These are phyloP conservation scores for Acanthamoeba healyi DNA, from an alignment of 208 protist genomes.

Conservation along the genomic window DNA sequence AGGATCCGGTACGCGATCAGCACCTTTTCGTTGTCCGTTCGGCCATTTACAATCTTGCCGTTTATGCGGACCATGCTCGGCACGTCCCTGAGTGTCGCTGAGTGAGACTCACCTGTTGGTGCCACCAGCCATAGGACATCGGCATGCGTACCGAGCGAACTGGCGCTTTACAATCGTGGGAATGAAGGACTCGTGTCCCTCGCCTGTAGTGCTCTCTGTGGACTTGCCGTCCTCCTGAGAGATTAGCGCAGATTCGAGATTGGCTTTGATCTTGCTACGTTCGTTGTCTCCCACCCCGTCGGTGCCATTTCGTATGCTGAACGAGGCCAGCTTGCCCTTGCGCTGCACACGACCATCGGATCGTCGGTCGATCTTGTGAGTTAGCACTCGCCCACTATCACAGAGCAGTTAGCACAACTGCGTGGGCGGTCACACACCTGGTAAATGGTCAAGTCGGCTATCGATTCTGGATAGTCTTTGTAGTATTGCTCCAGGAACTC, in stretches of 20 bases:
- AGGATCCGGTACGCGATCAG: constrained; percentile 40
- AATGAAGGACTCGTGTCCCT: constrained; percentile 47
- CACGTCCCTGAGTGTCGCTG: neutral
- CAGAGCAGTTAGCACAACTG: too few relatives aligned
- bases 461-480: constrained; percentile 45
- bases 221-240: constrained; percentile 35
- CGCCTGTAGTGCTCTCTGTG: neutral
- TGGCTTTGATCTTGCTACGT: constrained; percentile 27
- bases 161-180: constrained; percentile 50
- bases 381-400: too few relatives aligned
- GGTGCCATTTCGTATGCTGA: constrained; percentile 24
- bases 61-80: constrained; percentile 61
- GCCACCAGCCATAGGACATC: too few relatives aligned
- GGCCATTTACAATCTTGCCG: constrained; percentile 42
- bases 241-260: constrained; percentile 39
- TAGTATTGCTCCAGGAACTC: constrained; percentile 62
- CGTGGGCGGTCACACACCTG: neutral
- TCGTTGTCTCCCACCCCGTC: constrained; percentile 16
- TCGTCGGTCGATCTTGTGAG: too few relatives aligned
- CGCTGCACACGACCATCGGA: neutral
- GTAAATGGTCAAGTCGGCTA: constrained; percentile 57
- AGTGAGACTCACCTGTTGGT: neutral
- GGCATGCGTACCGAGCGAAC: constrained; percentile 35
- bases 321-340: constrained; percentile 55
- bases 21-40: constrained; percentile 64